phyloP scores from a whole-genome alignment of 192 early-diverging fungal genomes.

The Rhizoclosmatium sp. region DNA sequence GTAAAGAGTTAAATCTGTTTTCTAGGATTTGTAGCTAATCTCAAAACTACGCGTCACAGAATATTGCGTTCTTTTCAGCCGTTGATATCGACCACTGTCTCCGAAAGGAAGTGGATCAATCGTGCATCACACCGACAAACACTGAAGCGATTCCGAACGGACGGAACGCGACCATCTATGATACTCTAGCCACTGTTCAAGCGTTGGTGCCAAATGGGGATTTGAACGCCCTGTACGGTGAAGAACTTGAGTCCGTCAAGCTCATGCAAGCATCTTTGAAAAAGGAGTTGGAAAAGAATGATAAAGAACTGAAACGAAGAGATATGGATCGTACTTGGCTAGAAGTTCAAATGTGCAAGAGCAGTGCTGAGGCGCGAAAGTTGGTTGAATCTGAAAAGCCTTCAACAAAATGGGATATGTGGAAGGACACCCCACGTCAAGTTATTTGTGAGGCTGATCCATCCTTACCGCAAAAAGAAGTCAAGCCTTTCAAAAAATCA shows the following conservation, averaged over 20 bases:
- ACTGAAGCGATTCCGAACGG: conserved; percentile 32
- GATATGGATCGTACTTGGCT: background rate
- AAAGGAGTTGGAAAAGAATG: background rate
- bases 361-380: background rate
- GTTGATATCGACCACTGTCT: conserved; percentile 93
- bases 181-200: conserved; percentile 16
- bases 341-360: conserved; percentile 27
- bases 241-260: conserved; percentile 34
- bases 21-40: background rate
- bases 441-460: no score
- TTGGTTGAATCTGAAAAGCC: no score
- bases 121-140: conserved; percentile 88
- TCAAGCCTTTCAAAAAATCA: no score
- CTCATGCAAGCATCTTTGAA: background rate
- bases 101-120: conserved; percentile 89
- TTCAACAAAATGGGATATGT: no score
- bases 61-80: conserved; percentile 92
- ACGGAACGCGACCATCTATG: conserved; percentile 33
- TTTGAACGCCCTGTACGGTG: conserved; percentile 1
- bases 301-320: background rate
- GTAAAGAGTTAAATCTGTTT: conserved; percentile 48
- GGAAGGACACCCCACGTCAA: no score
- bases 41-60: conserved; percentile 46
- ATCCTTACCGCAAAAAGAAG: no score
- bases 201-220: background rate